Evolutionary conservation across 176 grass and related monocot genomes (phyloP), one percentile per base, ranked within the genome.

Genomic region (Puccinellia tenuiflora): DNA sequence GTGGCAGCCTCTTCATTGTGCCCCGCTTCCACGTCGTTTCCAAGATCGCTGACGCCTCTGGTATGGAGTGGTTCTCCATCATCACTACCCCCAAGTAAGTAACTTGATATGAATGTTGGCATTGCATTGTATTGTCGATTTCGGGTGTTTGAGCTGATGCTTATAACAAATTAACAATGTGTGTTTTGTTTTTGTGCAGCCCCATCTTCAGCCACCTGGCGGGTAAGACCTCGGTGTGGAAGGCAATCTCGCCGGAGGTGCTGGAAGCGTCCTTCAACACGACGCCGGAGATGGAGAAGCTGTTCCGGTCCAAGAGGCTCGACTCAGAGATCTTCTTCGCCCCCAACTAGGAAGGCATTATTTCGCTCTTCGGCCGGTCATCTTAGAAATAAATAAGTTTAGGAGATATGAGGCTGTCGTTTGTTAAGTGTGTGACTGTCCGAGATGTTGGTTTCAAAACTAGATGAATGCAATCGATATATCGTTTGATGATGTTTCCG

Each of bases 1-100:
- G 75, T 6, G 95, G 95, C 5, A 59, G 12, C 54, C 82, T 97
- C 17, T 97, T 97, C 72, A 94, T 97, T 24, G 95, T 97, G 26
- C 95, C 95, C 0, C 84, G 92, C 50, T 97, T 94, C 86, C 89
- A 88, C 4, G 95, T 94, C 2, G 95, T 97, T 11, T 97, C 95
- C 16, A 94, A 97, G 89, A 97, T 97, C 47, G 92, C 95, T 0
- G 95, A 92, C 22, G 88, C 78, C 7, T 81, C 86, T 0, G 95
- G 95, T 39, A 26, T 97, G 86, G 88, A 94, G 65, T 97, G 95
- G 95, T 97, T 97, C 88, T 97, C 95, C 43, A 97, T 97, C 42
- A 97, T 97, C 84, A 91, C 92, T 46, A 94, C 95, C 4, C 92
- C 95, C 1, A 91, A 94, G 94, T 97, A 91, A 86, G 42, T 48